Evolutionary conservation across 805 yeast species (phyloP).

Genomic region (Dipodascus albidus): DNA sequence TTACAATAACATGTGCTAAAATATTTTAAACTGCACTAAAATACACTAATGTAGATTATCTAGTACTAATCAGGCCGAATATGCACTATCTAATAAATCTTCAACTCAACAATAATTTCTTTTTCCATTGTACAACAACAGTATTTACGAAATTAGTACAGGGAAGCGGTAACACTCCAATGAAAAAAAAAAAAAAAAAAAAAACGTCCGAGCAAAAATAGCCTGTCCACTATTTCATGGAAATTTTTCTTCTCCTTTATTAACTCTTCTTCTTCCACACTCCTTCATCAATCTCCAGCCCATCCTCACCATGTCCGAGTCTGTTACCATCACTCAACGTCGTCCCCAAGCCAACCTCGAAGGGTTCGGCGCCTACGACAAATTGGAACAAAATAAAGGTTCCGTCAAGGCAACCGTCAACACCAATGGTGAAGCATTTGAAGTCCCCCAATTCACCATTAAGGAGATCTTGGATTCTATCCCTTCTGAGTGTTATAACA

Average conservation of each 20-base stretch:
- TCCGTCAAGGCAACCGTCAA: constrained; percentile 26
- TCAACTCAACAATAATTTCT: background rate
- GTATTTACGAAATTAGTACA: background rate
- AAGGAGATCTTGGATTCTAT: constrained; percentile 63
- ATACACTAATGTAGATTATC: too few relatives aligned
- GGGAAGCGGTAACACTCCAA: background rate
- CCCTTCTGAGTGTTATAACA: constrained; percentile 64
- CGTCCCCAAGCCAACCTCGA: constrained; percentile 3
- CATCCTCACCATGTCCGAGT: constrained; percentile 2
- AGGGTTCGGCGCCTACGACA: constrained; percentile 3
- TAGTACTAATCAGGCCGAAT: too few relatives aligned
- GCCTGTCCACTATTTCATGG: background rate
- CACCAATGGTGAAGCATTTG: constrained; percentile 54
- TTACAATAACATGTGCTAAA: too few relatives aligned
- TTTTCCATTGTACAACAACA: too few relatives aligned
- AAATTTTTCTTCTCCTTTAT: background rate
- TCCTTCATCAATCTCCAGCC: background rate
- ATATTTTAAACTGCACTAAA: too few relatives aligned
- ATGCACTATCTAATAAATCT: background rate
- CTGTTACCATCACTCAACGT: constrained; percentile 5
- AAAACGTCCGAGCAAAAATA: too few relatives aligned
- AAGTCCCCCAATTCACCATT: constrained; percentile 65
- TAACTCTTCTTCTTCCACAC: background rate
- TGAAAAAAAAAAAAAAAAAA: background rate
- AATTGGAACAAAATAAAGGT: background rate